Conservation (phyloP, 2,329 filamentous ascomycete genomes). For the Sordariomycetes sp. region DNA sequence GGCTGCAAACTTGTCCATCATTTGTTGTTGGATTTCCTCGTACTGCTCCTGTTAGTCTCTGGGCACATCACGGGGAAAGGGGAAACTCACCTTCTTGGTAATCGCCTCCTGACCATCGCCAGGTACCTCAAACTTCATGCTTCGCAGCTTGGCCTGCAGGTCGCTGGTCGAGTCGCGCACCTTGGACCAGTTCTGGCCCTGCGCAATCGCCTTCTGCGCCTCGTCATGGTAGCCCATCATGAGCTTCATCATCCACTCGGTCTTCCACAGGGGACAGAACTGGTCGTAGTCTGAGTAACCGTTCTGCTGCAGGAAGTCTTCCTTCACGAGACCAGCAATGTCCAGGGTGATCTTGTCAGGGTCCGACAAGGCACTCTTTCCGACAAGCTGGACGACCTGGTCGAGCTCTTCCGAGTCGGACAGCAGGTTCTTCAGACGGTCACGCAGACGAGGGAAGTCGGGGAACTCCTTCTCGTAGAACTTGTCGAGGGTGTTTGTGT, state of each 20-base stretch:
- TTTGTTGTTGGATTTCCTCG: conserved; percentile 79
- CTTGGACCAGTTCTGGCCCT: conserved; percentile 88
- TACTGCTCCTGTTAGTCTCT: conserved; percentile 54
- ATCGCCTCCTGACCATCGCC: conserved; percentile 74
- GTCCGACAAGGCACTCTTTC: conserved; percentile 93
- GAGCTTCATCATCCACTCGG: conserved; percentile 99
- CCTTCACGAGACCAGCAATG: conserved; percentile 84
- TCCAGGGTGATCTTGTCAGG: conserved; percentile 98
- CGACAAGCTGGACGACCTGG: conserved; percentile 96
- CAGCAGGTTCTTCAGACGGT: conserved; percentile 88
- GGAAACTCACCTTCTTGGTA: conserved; percentile 63
- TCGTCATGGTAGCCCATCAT: conserved; percentile 99
- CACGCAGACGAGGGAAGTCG: conserved; percentile 86
- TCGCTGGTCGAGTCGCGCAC: conserved; percentile 84
- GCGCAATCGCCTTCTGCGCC: conserved; percentile 85
- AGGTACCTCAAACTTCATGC: conserved; percentile 95
- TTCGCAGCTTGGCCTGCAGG: conserved; percentile 74
- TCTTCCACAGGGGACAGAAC: conserved; percentile 99
- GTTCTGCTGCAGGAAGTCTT: conserved; percentile 98
- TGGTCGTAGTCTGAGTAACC: conserved; percentile 98
- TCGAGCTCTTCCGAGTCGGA: conserved; percentile 95
- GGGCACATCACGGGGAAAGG: too few species aligned
- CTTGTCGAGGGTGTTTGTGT: conserved; percentile 78
- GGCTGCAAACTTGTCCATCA: conserved; percentile 96
- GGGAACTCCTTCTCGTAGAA: conserved; percentile 92